These are phyloP conservation scores for Arthrobotrys musiformis DNA, from an alignment of 2,329 filamentous ascomycete species.

Conservation along the genomic window DNA sequence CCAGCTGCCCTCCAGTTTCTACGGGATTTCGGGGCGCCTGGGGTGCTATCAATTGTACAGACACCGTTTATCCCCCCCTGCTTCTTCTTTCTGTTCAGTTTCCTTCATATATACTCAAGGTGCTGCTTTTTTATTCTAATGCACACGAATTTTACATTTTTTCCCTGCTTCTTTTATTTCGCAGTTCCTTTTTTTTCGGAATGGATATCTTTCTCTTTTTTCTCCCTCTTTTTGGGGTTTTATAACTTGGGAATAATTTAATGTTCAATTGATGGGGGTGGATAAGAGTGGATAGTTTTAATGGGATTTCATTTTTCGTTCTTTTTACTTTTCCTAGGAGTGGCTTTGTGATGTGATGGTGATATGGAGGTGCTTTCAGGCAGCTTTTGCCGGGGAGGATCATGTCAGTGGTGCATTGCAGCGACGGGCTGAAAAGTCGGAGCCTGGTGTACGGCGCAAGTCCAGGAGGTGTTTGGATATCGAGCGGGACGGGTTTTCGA, in stretches of 20 bases:
- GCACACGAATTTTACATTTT: background rate
- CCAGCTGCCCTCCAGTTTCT: background rate
- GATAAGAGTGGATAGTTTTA: background rate
- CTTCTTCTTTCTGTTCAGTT: background rate
- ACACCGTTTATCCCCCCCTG: background rate
- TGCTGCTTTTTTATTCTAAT: slow-evolving; percentile 2
- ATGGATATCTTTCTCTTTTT: background rate
- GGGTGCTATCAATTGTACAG: slow-evolving; percentile 4
- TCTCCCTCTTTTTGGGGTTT: too few species aligned
- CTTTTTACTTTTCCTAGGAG: background rate
- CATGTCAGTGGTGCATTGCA: too few species aligned
- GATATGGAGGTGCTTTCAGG: background rate
- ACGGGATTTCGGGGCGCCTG: background rate
- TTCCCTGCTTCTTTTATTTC: background rate
- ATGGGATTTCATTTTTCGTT: background rate
- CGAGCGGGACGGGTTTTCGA: too few species aligned
- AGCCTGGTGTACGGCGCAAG: too few species aligned
- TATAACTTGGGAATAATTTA: background rate
- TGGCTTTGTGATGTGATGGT: too few species aligned
- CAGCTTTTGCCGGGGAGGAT: too few species aligned
- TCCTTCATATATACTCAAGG: slow-evolving; percentile 5
- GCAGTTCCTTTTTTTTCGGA: background rate
- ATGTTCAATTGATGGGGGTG: background rate
- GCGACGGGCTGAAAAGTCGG: too few species aligned
- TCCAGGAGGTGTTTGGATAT: too few species aligned